Percentiles rank a stretch among this genome's conserved stretches.
phyloP scores from a whole-genome alignment of 257 asterid species.

The Henckelia pumila region DNA sequence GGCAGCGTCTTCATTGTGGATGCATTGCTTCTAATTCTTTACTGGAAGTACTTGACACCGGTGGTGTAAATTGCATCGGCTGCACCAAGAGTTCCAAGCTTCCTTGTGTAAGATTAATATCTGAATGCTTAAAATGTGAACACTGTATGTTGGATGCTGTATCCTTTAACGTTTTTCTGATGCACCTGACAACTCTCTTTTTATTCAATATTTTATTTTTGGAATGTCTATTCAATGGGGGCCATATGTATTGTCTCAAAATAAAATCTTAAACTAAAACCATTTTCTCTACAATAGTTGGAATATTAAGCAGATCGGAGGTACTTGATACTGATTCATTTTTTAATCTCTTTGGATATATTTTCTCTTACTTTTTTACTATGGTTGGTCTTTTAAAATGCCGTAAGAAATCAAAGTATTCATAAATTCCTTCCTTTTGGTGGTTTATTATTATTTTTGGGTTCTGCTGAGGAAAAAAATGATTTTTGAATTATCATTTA shows the following conservation, averaged over 20 bases:
- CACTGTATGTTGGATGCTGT: constrained; percentile 7
- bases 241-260: not conserved
- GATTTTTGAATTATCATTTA: not conserved
- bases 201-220: not conserved
- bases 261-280: too few relatives aligned
- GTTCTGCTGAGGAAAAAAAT: not conserved
- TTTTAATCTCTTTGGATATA: not conserved
- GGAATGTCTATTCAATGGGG: not conserved
- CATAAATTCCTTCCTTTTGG: not conserved
- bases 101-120: constrained; percentile 54
- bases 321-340: not conserved
- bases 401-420: not conserved
- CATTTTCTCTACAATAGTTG: too few relatives aligned
- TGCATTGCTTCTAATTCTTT: constrained; percentile 81
- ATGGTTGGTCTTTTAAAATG: not conserved
- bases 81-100: constrained; percentile 51
- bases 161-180: not conserved
- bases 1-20: constrained; percentile 95
- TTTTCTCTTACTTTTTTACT: not conserved
- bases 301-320: not conserved
- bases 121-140: constrained; percentile 14
- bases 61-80: constrained; percentile 72
- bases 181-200: not conserved
- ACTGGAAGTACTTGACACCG: constrained; percentile 73
- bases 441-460: too few relatives aligned